Evolutionary conservation across 495 filamentous ascomycete genomes (phyloP).

Genomic region (Aspergillus incahuasiensis): DNA sequence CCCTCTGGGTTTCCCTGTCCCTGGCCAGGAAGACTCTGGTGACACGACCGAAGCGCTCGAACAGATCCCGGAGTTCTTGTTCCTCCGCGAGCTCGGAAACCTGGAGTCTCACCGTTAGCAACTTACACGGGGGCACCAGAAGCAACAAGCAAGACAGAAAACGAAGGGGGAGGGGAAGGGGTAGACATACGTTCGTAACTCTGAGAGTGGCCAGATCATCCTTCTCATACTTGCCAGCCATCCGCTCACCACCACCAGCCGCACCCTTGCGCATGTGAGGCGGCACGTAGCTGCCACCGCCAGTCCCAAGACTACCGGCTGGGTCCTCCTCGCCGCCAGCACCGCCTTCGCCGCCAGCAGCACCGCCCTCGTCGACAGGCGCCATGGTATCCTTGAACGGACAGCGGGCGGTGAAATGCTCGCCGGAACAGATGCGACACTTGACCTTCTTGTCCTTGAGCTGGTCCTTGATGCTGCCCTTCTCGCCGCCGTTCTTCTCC

Average conservation of each 20-base stretch:
- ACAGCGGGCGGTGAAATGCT: constrained; percentile 96
- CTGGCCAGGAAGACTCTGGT: constrained; percentile 96
- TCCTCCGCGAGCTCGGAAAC: constrained; percentile 97
- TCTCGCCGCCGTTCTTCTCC: constrained; percentile 69
- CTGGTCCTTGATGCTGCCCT: constrained; percentile 75
- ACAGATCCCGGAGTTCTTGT: constrained; percentile 89
- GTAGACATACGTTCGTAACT: constrained; percentile 84
- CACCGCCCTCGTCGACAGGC: constrained; percentile 63
- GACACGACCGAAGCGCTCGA: constrained; percentile 93
- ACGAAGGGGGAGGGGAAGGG: background rate
- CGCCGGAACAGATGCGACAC: constrained; percentile 96
- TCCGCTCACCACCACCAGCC: constrained; percentile 68
- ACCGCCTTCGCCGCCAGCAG: constrained; percentile 45
- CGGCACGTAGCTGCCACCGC: constrained; percentile 80
- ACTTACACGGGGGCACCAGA: too few relatives aligned
- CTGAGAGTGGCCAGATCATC: constrained; percentile 94
- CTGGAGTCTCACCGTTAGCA: constrained; percentile 37
- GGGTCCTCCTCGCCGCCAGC: constrained; percentile 36
- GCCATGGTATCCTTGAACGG: constrained; percentile 82
- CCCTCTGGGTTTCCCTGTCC: constrained; percentile 87
- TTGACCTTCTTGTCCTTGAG: constrained; percentile 99
- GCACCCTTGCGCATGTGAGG: constrained; percentile 80
- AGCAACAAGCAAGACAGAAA: constrained; percentile 14
- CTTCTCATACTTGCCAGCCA: constrained; percentile 92
- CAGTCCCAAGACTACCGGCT: constrained; percentile 59